Evolutionary conservation across 495 filamentous ascomycete species (phyloP).

Genomic region (Hypoxylon subgilvum): DNA sequence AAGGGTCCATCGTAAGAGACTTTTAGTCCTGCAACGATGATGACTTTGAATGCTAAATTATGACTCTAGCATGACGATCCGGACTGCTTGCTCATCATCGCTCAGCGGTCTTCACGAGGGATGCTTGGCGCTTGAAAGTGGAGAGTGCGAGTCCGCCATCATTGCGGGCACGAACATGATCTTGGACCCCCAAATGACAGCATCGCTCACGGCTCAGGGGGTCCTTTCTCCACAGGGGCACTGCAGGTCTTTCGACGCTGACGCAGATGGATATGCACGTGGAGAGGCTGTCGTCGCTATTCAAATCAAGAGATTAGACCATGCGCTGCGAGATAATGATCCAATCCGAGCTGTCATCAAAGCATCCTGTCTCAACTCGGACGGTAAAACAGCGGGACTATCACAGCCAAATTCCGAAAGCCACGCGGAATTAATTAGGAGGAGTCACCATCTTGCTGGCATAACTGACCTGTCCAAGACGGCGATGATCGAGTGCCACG

Average conservation of each 20-base stretch:
- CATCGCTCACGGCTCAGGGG: constrained; percentile 34
- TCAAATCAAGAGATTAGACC: constrained; percentile 53
- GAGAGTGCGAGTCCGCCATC: constrained; percentile 48
- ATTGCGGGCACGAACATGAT: constrained; percentile 51
- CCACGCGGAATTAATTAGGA: no score
- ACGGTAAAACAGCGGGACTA: constrained; percentile 45
- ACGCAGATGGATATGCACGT: constrained; percentile 42
- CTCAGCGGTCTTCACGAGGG: constrained; percentile 58
- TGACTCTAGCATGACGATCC: constrained; percentile 42
- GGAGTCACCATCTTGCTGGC: no score
- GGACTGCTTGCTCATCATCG: constrained; percentile 58
- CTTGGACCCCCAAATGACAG: constrained; percentile 38
- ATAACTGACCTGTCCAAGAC: no score
- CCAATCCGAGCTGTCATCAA: constrained; percentile 59
- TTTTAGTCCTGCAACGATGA: background rate
- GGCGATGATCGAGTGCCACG: constrained; percentile 32
- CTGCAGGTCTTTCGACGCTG: constrained; percentile 45
- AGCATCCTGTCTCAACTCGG: constrained; percentile 49
- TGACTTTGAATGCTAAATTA: constrained; percentile 7
- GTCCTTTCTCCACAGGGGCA: constrained; percentile 36
- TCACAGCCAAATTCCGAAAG: constrained; percentile 44
- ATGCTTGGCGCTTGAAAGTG: constrained; percentile 43
- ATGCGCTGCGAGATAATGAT: constrained; percentile 54
- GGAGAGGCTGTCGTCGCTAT: constrained; percentile 39
- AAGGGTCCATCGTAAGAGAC: constrained; percentile 28